Percentiles rank a stretch among this genome's conserved stretches.
phyloP scores from a whole-genome alignment of 805 yeast species.

The Teunomyces barrocoloradensis region DNA sequence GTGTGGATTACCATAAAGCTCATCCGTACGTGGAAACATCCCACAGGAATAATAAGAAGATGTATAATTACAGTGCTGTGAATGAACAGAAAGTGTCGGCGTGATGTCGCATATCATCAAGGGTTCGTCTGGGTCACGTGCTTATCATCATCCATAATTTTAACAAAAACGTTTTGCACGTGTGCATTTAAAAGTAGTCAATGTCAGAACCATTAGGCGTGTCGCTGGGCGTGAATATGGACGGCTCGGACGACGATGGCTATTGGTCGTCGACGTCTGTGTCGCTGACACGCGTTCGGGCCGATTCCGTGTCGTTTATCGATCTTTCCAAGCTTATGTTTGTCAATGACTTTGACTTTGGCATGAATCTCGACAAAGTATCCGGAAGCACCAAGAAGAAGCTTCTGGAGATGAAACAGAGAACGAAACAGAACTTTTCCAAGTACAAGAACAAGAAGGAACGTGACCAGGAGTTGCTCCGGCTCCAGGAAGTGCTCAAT shows the following conservation, averaged over 20 bases:
- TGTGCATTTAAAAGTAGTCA: neutral
- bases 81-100: neutral
- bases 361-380: constrained; percentile 34
- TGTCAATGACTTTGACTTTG: constrained; percentile 44
- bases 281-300: constrained; percentile 6
- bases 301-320: constrained; percentile 25
- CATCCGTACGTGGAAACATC: constrained; percentile 8
- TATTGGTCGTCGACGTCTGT: constrained; percentile 2
- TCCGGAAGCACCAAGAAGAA: constrained; percentile 35
- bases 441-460: constrained; percentile 18
- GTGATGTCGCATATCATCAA: no score
- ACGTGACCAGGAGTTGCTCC: constrained; percentile 23
- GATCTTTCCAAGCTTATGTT: constrained; percentile 38
- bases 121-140: no score
- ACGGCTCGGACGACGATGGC: neutral
- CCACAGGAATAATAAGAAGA: constrained; percentile 10
- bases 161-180: neutral
- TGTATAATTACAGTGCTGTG: constrained; percentile 12
- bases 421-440: constrained; percentile 31
- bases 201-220: neutral
- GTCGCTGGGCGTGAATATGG: no score
- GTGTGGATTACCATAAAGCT: constrained; percentile 23
- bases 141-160: no score
- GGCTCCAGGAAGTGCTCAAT: constrained; percentile 31
- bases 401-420: constrained; percentile 34